These are phyloP conservation scores for Aspergillus latus DNA, from an alignment of 2,329 filamentous ascomycete species.

Conservation along the genomic window DNA sequence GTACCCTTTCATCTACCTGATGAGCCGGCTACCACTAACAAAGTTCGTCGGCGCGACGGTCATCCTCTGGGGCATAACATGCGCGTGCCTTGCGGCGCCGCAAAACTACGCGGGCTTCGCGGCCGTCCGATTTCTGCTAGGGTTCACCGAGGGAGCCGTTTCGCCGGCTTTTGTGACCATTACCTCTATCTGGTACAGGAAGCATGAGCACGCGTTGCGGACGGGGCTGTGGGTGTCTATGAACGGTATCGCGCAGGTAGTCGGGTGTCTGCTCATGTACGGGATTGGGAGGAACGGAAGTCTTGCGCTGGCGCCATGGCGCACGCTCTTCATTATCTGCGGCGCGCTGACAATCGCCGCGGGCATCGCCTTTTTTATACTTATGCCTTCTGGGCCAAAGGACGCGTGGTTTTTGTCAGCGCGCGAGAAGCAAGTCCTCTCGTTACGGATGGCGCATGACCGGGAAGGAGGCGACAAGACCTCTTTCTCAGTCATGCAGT, in stretches of 20 bases:
- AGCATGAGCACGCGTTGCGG: constrained; percentile 33
- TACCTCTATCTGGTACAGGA: constrained; percentile 41
- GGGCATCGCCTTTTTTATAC: constrained; percentile 45
- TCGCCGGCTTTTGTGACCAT: constrained; percentile 46
- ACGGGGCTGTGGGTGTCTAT: constrained; percentile 20
- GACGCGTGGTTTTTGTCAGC: constrained; percentile 50
- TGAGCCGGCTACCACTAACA: not conserved
- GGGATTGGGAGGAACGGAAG: not conserved
- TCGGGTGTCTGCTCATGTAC: constrained; percentile 8
- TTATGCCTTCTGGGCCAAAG: constrained; percentile 41
- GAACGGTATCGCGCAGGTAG: constrained; percentile 6
- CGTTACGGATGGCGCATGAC: constrained; percentile 36
- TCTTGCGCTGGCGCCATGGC: constrained; percentile 39
- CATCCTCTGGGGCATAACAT: not conserved
- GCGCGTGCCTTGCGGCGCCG: not conserved
- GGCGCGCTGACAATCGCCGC: constrained; percentile 45
- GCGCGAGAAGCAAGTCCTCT: constrained; percentile 45
- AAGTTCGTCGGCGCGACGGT: not conserved
- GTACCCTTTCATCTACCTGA: not conserved
- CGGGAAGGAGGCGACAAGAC: constrained; percentile 47
- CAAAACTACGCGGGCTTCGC: not conserved
- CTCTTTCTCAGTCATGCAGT: constrained; percentile 45
- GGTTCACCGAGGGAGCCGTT: not conserved
- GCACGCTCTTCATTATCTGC: constrained; percentile 49
- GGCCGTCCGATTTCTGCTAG: not conserved